Evolutionary conservation across 2,329 filamentous ascomycete species (phyloP).

Genomic region (Furcasterigmium sp.): DNA sequence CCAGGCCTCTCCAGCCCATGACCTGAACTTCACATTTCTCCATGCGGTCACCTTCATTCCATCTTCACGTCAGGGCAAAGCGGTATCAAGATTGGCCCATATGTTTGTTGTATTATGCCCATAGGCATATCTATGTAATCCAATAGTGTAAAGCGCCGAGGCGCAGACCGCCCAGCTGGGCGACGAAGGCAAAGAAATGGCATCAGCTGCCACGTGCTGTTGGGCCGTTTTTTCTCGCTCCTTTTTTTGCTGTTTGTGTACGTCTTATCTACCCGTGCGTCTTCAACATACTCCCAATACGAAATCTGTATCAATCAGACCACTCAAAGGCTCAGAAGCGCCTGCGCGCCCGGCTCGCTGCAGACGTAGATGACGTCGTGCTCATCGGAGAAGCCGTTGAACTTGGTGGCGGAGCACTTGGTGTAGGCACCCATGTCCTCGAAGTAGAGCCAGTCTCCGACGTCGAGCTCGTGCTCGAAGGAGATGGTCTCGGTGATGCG

Average conservation of each 20-base stretch:
- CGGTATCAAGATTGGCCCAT: no score
- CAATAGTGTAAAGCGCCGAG: background rate
- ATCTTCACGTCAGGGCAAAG: no score
- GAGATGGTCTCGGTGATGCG: conserved; percentile 79
- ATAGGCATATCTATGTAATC: conserved; percentile 2
- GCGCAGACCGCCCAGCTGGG: background rate
- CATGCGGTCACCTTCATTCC: no score
- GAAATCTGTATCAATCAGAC: background rate
- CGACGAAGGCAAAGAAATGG: background rate
- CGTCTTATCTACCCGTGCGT: background rate
- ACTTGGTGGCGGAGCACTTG: conserved; percentile 93
- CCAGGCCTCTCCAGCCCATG: no score
- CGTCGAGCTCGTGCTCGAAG: conserved; percentile 73
- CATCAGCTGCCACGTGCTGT: background rate
- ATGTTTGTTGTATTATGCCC: conserved; percentile 4
- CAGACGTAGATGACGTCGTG: conserved; percentile 94
- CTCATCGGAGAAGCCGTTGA: conserved; percentile 92
- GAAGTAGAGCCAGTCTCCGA: conserved; percentile 98
- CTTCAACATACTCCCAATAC: background rate
- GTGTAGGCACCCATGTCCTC: conserved; percentile 99
- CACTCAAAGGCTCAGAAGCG: conserved; percentile 49
- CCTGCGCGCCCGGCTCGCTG: conserved; percentile 82
- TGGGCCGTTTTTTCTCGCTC: conserved; percentile 2
- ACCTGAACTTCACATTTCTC: no score
- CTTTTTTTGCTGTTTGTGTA: background rate